A percentile compares a stretch with the other conserved stretches of the same genome.
Conservation (phyloP, 768 basidiomycete genomes). For the Trametes cinnabarina region DNA sequence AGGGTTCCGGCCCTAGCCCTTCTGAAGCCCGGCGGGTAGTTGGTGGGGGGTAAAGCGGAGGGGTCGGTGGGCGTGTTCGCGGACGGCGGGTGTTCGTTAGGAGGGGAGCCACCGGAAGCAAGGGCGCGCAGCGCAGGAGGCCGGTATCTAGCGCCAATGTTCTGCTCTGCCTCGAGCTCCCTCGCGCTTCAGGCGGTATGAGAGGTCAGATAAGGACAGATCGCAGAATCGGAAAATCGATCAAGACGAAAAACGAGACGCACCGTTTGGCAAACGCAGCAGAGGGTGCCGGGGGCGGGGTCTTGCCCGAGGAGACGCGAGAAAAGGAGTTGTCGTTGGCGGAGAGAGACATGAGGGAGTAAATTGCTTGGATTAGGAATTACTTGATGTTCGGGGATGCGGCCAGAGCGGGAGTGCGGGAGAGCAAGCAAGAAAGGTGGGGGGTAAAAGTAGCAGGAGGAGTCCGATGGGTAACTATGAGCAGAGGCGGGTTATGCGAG, state of each 20-base stretch:
- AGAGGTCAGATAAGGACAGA: constrained; percentile 13
- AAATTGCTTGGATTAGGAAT: constrained; percentile 77
- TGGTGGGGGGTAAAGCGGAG: constrained; percentile 62
- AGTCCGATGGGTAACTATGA: constrained; percentile 41
- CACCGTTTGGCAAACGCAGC: constrained; percentile 88
- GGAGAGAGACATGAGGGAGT: constrained; percentile 88
- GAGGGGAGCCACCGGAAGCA: constrained; percentile 68
- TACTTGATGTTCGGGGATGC: constrained; percentile 43
- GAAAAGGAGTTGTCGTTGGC: constrained; percentile 82
- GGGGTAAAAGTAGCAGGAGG: constrained; percentile 28
- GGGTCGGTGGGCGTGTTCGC: constrained; percentile 57
- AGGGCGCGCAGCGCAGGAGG: constrained; percentile 76
- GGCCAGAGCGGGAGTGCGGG: constrained; percentile 27
- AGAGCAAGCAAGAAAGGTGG: constrained; percentile 30
- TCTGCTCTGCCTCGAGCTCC: constrained; percentile 80
- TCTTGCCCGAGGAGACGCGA: constrained; percentile 83
- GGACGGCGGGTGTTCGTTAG: constrained; percentile 63
- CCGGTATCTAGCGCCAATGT: constrained; percentile 62
- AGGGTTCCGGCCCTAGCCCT: constrained; percentile 97
- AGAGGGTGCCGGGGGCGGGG: constrained; percentile 86
- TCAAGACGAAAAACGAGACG: constrained; percentile 22
- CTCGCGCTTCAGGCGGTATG: constrained; percentile 56
- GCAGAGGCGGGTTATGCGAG: constrained; percentile 23
- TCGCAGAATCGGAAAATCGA: constrained; percentile 17
- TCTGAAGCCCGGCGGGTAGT: constrained; percentile 83